Percentiles rank a stretch among this genome's conserved stretches.
These are phyloP conservation scores for Macrolepiota fuliginosa DNA, from an alignment of 768 basidiomycete species.

Conservation along the genomic window DNA sequence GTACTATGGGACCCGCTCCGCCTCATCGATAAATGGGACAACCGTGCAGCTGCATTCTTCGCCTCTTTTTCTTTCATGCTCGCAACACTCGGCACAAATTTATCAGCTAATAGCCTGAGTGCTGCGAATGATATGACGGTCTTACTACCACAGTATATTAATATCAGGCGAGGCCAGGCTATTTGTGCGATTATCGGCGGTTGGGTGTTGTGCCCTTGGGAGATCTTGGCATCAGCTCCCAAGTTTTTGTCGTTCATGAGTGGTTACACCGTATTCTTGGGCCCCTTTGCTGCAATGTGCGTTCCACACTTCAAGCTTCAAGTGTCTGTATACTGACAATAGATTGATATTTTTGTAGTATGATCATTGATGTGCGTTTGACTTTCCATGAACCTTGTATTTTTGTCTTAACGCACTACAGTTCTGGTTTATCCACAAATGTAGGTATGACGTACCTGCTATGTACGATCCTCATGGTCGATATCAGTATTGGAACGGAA, in stretches of 20 bases:
- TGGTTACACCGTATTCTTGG: slow-evolving; percentile 84
- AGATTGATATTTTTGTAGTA: slow-evolving; percentile 24
- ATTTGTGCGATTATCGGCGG: slow-evolving; percentile 81
- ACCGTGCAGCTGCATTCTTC: slow-evolving; percentile 85
- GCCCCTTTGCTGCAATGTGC: slow-evolving; percentile 79
- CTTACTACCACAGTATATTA: slow-evolving; percentile 73
- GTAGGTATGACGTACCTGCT: slow-evolving; percentile 76
- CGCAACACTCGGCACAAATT: slow-evolving; percentile 69
- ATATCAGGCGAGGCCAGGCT: slow-evolving; percentile 77
- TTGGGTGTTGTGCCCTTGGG: slow-evolving; percentile 87
- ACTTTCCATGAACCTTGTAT: neutral
- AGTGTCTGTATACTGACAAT: neutral
- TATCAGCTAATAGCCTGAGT: slow-evolving; percentile 70
- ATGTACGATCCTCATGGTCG: slow-evolving; percentile 81
- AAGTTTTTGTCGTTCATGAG: slow-evolving; percentile 77
- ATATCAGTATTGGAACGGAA: slow-evolving; percentile 74
- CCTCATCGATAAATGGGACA: slow-evolving; percentile 81
- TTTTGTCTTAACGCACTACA: slow-evolving; percentile 21
- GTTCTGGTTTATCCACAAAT: slow-evolving; percentile 77
- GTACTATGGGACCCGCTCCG: slow-evolving; percentile 71
- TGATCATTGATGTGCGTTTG: slow-evolving; percentile 42
- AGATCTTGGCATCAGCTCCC: slow-evolving; percentile 67
- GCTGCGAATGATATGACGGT: slow-evolving; percentile 87
- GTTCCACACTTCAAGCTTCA: slow-evolving; percentile 20
- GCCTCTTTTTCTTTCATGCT: slow-evolving; percentile 71